These are phyloP conservation scores for Gyromitra esculenta DNA, from an alignment of 2,329 filamentous ascomycete genomes.

Conservation along the genomic window DNA sequence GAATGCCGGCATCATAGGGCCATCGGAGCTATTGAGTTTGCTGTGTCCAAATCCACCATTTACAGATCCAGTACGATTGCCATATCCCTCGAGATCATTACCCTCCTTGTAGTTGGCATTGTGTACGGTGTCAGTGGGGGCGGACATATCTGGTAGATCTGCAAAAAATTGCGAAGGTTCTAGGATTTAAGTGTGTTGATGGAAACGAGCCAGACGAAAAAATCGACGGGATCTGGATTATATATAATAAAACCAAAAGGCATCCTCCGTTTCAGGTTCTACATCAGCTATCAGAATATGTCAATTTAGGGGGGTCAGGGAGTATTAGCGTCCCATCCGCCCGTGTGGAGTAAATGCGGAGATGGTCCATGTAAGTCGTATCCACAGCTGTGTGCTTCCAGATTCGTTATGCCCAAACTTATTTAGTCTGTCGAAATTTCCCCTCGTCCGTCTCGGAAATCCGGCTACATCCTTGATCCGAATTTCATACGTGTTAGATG, in stretches of 20 bases:
- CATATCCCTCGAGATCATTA: constrained; percentile 42
- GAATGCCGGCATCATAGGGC: constrained; percentile 67
- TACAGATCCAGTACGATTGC: background rate
- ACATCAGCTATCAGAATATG: constrained; percentile 10
- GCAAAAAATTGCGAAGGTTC: constrained; percentile 14
- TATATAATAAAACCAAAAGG: constrained; percentile 23
- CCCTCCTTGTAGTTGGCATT: constrained; percentile 12
- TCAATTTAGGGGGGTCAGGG: constrained; percentile 15
- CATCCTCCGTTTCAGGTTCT: background rate
- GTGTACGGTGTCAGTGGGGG: constrained; percentile 9
- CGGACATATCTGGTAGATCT: constrained; percentile 23
- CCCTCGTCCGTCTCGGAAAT: constrained; percentile 15
- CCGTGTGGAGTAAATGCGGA: constrained; percentile 37
- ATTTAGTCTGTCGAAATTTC: background rate
- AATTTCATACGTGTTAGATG: constrained; percentile 21
- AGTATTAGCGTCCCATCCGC: constrained; percentile 28
- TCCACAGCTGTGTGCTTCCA: constrained; percentile 26
- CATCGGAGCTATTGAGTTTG: constrained; percentile 45
- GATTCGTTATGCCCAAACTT: constrained; percentile 24
- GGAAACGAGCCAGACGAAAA: constrained; percentile 14
- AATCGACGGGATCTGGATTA: constrained; percentile 25
- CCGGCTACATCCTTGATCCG: constrained; percentile 24
- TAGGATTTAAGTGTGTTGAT: constrained; percentile 7
- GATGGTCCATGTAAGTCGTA: background rate
- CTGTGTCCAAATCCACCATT: constrained; percentile 16